A percentile compares a stretch with the other conserved stretches of the same genome.
phyloP scores from a whole-genome alignment of 805 yeast genomes.

The Pichia gijzeniarum region DNA sequence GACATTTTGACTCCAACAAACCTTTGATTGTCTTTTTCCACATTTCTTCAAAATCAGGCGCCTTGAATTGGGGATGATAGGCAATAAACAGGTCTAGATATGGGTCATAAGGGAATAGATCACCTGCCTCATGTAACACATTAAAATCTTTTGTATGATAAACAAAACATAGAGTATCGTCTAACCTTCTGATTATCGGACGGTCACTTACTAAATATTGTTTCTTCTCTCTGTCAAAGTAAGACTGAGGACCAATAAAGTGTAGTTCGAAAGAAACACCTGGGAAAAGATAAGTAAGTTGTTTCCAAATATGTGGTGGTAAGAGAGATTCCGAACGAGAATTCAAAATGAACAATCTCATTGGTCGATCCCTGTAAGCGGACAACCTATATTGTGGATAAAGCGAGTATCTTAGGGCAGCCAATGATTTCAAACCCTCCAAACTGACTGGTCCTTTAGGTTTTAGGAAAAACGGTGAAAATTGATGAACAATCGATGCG shows the following conservation, averaged over 20 bases:
- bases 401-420: constrained; percentile 86
- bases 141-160: constrained; percentile 91
- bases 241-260: constrained; percentile 90
- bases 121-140: constrained; percentile 84
- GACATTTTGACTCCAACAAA: constrained; percentile 87
- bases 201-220: constrained; percentile 51
- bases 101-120: constrained; percentile 97
- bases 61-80: constrained; percentile 92
- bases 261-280: constrained; percentile 76
- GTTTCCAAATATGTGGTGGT: constrained; percentile 95
- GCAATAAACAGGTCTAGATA: constrained; percentile 87
- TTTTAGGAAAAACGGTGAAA: constrained; percentile 72
- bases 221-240: constrained; percentile 65
- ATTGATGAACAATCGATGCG: constrained; percentile 74
- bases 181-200: constrained; percentile 69
- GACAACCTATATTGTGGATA: constrained; percentile 64
- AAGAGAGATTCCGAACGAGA: constrained; percentile 90
- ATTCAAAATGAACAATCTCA: constrained; percentile 84
- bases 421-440: constrained; percentile 89
- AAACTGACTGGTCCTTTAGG: constrained; percentile 85
- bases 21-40: constrained; percentile 88
- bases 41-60: constrained; percentile 67
- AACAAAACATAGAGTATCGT: constrained; percentile 63
- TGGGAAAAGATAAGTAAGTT: constrained; percentile 80
- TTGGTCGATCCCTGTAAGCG: constrained; percentile 73